phyloP scores from a whole-genome alignment of 2,329 filamentous ascomycete species.

The Truncatella angustata region DNA sequence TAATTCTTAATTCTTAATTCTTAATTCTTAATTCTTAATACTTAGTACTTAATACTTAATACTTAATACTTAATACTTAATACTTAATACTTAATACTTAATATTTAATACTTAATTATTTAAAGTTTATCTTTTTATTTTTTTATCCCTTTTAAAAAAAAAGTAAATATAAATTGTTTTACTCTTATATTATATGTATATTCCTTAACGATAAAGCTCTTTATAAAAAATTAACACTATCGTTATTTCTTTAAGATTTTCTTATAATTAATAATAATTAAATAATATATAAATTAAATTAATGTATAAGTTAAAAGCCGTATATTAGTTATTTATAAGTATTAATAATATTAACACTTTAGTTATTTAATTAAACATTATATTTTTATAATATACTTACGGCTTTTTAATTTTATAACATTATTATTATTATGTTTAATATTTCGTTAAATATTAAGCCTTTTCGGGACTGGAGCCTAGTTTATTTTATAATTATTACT shows the following conservation, averaged over 20 bases:
- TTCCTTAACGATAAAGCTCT: neutral
- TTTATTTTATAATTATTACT: too few relatives aligned
- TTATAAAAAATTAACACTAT: neutral
- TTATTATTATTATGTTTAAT: neutral
- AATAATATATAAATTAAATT: too few relatives aligned
- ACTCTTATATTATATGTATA: neutral
- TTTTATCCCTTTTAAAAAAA: neutral
- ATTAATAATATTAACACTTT: neutral
- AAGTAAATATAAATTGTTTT: neutral
- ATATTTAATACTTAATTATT: neutral
- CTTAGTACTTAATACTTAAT: conserved; percentile 5
- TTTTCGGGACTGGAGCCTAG: too few relatives aligned
- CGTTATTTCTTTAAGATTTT: too few relatives aligned
- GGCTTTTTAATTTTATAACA: neutral
- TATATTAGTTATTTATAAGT: too few relatives aligned
- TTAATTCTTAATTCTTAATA: conserved; percentile 9
- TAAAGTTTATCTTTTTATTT: neutral
- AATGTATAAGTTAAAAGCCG: too few relatives aligned
- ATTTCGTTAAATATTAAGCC: neutral
- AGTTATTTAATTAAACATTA: neutral
- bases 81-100: neutral
- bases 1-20: too few relatives aligned
- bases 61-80: conserved; percentile 17
- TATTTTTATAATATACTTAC: neutral
- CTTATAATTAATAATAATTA: too few relatives aligned